Conservation (phyloP, 805 yeast species). For the Millerago galiae region DNA sequence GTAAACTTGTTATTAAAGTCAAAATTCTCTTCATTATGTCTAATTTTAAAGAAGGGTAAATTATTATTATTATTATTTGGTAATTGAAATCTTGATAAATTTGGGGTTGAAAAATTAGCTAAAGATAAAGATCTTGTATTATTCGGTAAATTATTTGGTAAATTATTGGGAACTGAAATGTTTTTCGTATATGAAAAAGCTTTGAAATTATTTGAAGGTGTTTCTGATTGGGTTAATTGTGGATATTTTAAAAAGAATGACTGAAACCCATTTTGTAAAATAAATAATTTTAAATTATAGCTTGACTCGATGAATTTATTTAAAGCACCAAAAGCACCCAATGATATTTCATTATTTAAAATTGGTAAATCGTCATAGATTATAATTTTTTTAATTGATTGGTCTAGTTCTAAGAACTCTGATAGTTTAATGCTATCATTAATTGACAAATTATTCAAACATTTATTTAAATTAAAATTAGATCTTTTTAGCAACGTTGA, state of each 20-base stretch:
- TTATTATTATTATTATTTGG: constrained; percentile 36
- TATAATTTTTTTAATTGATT: constrained; percentile 11
- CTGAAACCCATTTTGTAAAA: constrained; percentile 37
- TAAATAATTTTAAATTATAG: constrained; percentile 36
- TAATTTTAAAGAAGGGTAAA: constrained; percentile 38
- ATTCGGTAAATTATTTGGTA: not conserved
- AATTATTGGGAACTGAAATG: not conserved
- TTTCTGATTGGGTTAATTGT: not conserved
- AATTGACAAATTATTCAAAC: constrained; percentile 53
- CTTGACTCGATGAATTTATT: constrained; percentile 39
- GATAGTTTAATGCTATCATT: constrained; percentile 41
- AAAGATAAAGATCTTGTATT: constrained; percentile 4
- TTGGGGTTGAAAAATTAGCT: constrained; percentile 21
- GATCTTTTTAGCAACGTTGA: constrained; percentile 79
- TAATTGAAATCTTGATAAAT: constrained; percentile 43
- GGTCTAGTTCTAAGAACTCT: constrained; percentile 23
- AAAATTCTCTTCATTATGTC: constrained; percentile 48
- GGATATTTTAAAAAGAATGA: constrained; percentile 28
- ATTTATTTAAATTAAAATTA: constrained; percentile 58
- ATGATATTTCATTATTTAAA: constrained; percentile 24
- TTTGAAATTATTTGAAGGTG: too few species aligned
- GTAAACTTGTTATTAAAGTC: constrained; percentile 14
- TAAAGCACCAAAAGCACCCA: constrained; percentile 39
- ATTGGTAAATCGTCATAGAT: constrained; percentile 20
- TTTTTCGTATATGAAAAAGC: too few species aligned